Evolutionary conservation across 352 stramenopile genomes (phyloP).

Genomic region (Hyaloperonospora arabidopsidis): DNA sequence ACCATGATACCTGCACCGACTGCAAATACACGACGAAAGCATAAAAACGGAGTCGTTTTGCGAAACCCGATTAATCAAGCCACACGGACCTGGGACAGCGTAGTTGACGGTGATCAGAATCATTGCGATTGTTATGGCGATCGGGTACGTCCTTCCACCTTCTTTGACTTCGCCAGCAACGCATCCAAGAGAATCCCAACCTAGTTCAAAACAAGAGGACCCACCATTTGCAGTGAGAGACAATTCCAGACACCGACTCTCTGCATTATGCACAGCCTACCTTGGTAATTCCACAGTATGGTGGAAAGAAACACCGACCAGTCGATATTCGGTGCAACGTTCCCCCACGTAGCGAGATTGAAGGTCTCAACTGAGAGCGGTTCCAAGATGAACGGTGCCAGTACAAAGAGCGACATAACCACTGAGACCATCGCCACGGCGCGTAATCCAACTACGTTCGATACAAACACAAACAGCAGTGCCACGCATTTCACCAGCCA

Average conservation of each 20-base stretch:
- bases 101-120: slow-evolving; percentile 82
- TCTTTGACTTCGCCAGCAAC: slow-evolving; percentile 83
- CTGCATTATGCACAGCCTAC: slow-evolving; percentile 8
- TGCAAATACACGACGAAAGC: slow-evolving; percentile 8
- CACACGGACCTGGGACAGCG: slow-evolving; percentile 51
- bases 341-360: slow-evolving; percentile 66
- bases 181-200: slow-evolving; percentile 78
- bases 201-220: slow-evolving; percentile 13
- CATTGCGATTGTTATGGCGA: slow-evolving; percentile 77
- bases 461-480: slow-evolving; percentile 58
- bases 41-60: background rate
- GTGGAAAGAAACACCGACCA: slow-evolving; percentile 83
- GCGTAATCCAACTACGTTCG: slow-evolving; percentile 73
- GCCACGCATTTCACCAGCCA: slow-evolving; percentile 70
- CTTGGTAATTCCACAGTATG: slow-evolving; percentile 85
- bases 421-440: slow-evolving; percentile 66
- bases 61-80: background rate
- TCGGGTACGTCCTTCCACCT: slow-evolving; percentile 68
- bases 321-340: slow-evolving; percentile 57
- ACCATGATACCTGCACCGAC: slow-evolving; percentile 75
- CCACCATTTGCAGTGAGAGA: background rate
- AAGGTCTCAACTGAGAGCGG: slow-evolving; percentile 64
- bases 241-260: background rate
- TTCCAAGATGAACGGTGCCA: slow-evolving; percentile 74
- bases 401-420: slow-evolving; percentile 75